A percentile compares a stretch with the other conserved stretches of the same genome.
Conservation (phyloP, 129 eudicot genomes). For the Logfia minima region DNA sequence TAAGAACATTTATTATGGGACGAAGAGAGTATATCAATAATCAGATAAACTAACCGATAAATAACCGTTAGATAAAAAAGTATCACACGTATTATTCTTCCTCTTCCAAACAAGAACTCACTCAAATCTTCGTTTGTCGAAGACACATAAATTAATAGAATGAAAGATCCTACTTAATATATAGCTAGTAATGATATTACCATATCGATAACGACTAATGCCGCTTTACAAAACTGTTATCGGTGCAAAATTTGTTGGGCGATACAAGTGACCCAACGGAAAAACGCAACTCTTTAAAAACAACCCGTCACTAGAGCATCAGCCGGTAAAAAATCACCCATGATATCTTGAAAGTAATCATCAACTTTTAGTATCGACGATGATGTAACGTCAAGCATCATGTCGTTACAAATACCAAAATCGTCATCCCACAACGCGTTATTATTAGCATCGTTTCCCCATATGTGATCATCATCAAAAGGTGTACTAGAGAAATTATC, state of each 20-base stretch:
- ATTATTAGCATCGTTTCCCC: constrained; percentile 9
- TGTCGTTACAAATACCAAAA: constrained; percentile 30
- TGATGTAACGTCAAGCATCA: constrained; percentile 37
- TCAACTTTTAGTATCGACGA: constrained; percentile 41
- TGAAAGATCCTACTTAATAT: constrained; percentile 11
- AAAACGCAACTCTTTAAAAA: background rate
- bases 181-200: constrained; percentile 17
- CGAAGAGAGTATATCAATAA: too few relatives aligned
- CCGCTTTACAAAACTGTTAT: constrained; percentile 32
- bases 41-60: background rate
- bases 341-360: constrained; percentile 54
- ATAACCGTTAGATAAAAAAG: background rate
- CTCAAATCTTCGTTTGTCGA: constrained; percentile 32
- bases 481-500: constrained; percentile 25
- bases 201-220: constrained; percentile 11
- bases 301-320: constrained; percentile 47
- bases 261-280: constrained; percentile 27
- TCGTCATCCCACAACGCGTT: constrained; percentile 17
- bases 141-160: constrained; percentile 25
- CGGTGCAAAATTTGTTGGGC: constrained; percentile 45
- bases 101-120: constrained; percentile 30
- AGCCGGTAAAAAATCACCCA: constrained; percentile 39
- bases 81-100: constrained; percentile 25
- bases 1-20: too few relatives aligned
- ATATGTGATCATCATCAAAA: constrained; percentile 30